phyloP scores from a whole-genome alignment of 2,329 filamentous ascomycete genomes.

The Bipolaris cookei region DNA sequence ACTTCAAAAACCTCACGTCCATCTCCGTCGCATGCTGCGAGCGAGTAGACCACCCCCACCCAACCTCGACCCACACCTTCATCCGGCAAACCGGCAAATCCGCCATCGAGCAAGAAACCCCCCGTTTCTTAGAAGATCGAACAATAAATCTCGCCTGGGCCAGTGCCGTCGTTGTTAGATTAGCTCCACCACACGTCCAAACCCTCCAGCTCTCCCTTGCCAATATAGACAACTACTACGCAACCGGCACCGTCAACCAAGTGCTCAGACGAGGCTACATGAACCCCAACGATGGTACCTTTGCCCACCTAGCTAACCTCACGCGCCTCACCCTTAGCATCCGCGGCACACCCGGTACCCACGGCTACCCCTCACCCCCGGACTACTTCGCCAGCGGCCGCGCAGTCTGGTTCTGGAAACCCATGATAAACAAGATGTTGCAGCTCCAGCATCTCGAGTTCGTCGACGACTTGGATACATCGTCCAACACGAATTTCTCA shows the following conservation, averaged over 20 bases:
- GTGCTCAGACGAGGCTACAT: not conserved
- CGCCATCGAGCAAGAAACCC: not conserved
- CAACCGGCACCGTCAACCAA: not conserved
- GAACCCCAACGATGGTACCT: not conserved
- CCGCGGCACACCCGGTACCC: not conserved
- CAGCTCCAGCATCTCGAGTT: not conserved
- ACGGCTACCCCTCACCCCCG: not conserved
- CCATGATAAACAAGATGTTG: not conserved
- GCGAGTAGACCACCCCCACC: not conserved
- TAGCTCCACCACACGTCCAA: not conserved
- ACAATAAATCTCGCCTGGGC: not conserved
- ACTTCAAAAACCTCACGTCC: not conserved
- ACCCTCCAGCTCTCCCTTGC: not conserved
- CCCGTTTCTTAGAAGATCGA: not conserved
- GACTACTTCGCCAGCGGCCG: not conserved
- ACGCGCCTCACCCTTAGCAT: not conserved
- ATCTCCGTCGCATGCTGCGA: not conserved
- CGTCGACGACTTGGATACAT: not conserved
- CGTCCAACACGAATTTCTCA: not conserved
- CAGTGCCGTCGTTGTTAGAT: not conserved
- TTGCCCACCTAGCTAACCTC: not conserved
- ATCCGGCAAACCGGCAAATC: not conserved
- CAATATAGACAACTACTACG: not conserved
- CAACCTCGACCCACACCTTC: not conserved
- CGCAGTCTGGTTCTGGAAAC: not conserved